Conservation (phyloP, 2,329 filamentous ascomycete genomes). For the Exophiala sideris region DNA sequence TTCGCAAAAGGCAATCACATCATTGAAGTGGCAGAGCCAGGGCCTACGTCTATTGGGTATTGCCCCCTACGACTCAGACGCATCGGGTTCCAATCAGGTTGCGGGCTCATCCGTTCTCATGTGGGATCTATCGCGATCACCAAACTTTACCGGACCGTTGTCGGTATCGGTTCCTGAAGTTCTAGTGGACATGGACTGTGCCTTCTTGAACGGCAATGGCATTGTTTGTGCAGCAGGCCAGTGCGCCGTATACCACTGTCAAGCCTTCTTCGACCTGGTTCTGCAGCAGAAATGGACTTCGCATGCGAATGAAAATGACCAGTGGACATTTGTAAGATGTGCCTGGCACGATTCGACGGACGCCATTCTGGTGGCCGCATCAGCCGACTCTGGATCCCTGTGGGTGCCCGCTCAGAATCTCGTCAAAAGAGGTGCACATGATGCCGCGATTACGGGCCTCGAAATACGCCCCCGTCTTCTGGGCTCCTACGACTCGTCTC, state of each 20-base stretch:
- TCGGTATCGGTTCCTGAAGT: constrained; percentile 28
- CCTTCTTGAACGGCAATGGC: constrained; percentile 37
- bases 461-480: constrained; percentile 36
- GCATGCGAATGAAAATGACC: constrained; percentile 24
- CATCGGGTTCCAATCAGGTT: not conserved
- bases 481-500: constrained; percentile 27
- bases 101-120: constrained; percentile 34
- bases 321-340: constrained; percentile 43
- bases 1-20: constrained; percentile 43
- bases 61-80: constrained; percentile 38
- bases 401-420: constrained; percentile 48
- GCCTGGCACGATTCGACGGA: constrained; percentile 29
- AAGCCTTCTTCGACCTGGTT: constrained; percentile 20
- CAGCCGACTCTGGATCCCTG: constrained; percentile 37
- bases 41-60: constrained; percentile 42
- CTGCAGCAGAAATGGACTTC: constrained; percentile 25
- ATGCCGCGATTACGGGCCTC: constrained; percentile 43
- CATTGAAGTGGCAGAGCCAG: constrained; percentile 40
- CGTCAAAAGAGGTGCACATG: constrained; percentile 38
- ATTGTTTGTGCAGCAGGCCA: constrained; percentile 32
- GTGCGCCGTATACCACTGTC: constrained; percentile 25
- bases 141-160: constrained; percentile 21
- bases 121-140: constrained; percentile 36
- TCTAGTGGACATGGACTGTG: constrained; percentile 45
- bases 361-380: constrained; percentile 39